These are phyloP conservation scores for Monosporascus cannonballus DNA, from an alignment of 2,329 filamentous ascomycete species.

Conservation along the genomic window DNA sequence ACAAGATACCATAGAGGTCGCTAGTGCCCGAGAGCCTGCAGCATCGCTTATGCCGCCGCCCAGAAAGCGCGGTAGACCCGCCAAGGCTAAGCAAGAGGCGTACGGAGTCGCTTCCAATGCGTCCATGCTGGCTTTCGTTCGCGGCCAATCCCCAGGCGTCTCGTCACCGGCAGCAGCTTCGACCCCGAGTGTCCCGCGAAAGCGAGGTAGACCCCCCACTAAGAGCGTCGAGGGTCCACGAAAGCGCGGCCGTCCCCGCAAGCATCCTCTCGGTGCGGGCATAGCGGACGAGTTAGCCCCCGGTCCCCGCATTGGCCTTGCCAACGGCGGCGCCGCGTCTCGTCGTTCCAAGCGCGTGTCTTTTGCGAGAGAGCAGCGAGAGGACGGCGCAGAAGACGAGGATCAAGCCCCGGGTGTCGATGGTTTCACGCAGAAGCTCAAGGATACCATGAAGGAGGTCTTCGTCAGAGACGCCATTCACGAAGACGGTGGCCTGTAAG, in stretches of 20 bases:
- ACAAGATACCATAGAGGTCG: background rate
- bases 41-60: background rate
- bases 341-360: background rate
- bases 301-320: background rate
- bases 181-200: too few relatives aligned
- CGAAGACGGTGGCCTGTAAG: background rate
- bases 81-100: background rate
- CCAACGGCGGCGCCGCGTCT: background rate
- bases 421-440: background rate
- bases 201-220: background rate
- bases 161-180: background rate
- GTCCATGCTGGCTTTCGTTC: background rate
- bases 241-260: background rate
- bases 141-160: background rate
- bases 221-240: background rate
- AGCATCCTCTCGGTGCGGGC: background rate
- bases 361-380: background rate
- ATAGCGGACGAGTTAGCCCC: background rate
- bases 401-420: background rate
- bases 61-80: background rate
- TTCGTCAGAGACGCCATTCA: background rate
- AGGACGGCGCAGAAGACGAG: background rate
- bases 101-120: background rate
- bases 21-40: background rate
- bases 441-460: constrained; percentile 1